Base-by-base conservation (phyloP, 441 rosid genomes). In the Pelargonium citronellum region DNA sequence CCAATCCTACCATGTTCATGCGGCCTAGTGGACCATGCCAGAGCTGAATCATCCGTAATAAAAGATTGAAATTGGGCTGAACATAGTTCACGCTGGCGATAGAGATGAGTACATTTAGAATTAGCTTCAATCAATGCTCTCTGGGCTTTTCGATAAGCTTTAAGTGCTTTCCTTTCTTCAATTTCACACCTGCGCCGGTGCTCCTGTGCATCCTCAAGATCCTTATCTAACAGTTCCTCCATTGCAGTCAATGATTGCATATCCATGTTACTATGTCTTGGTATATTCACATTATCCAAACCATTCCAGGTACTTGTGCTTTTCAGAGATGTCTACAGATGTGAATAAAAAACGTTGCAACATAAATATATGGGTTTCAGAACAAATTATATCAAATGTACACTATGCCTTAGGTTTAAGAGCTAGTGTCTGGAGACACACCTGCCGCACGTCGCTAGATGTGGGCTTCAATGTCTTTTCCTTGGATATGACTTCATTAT, bases 121-220 rank as follows among this genome's bases (percentile, higher is more conserved):
- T 89, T 95, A 77, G 99, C 97, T 86, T 89, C 95, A 64, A 95
- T 75, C 84, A 95, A 77, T 73, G 88, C 90, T 77, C 90, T 89
- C 74, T 90, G 99, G 15, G 97, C 89, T 82, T 85, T 89, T 73
- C 93, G 81, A 79, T 90, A 95, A 66, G 89, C 89, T 81, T 83
- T 92, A 66, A 92, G 91, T 58, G 98, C 95, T 74, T 88, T 90
- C 77, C 95, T 86, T 80, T 95, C 99, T 82, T 95, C 99, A 84
- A 88, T 80, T 86, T 95, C 98, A 81, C 93, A 87, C 53, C 70
- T 82, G 71, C 75, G 83, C 75, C 92, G 81, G 69, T 76, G 79
- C 68, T 90, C 89, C 70, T 95, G 98, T 67, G 92, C 98, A 78
- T 87, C 89, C 71, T 85, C 98, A 75, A 95, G 87, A 74, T 90